These are phyloP conservation scores for Tylopilus sp. DNA, from an alignment of 768 basidiomycete species.

Conservation along the genomic window DNA sequence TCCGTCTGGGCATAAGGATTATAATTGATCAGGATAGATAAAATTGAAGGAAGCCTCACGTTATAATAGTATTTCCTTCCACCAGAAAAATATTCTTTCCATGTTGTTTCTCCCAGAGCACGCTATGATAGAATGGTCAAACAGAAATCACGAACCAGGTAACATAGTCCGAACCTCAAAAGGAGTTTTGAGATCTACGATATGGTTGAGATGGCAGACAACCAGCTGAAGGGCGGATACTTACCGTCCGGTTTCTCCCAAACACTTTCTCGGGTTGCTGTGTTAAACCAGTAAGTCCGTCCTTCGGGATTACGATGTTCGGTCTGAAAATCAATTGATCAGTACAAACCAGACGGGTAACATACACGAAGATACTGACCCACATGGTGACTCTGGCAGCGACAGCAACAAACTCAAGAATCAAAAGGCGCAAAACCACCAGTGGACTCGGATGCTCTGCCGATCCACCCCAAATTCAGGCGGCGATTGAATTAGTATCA, in stretches of 20 bases:
- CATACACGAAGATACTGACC: constrained; percentile 21
- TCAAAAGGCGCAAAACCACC: neutral
- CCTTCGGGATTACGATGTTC: constrained; percentile 95
- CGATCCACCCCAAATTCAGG: constrained; percentile 12
- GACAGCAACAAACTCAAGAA: neutral
- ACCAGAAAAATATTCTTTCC: constrained; percentile 95
- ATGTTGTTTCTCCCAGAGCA: constrained; percentile 85
- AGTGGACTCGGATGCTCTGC: neutral
- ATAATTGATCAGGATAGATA: neutral
- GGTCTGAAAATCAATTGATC: constrained; percentile 47
- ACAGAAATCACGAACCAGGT: neutral
- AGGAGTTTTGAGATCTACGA: constrained; percentile 79
- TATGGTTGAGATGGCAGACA: constrained; percentile 4
- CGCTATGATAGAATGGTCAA: constrained; percentile 44
- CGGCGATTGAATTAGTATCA: constrained; percentile 19
- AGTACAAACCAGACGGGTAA: neutral
- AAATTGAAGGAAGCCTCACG: constrained; percentile 39
- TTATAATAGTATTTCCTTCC: constrained; percentile 92
- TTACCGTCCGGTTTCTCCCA: constrained; percentile 98
- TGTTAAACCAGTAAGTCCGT: constrained; percentile 98
- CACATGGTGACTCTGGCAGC: constrained; percentile 23
- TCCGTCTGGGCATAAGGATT: constrained; percentile 51
- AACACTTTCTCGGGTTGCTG: constrained; percentile 82
- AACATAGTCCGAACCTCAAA: constrained; percentile 63
- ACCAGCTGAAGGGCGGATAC: constrained; percentile 16